These are phyloP conservation scores for Amaranthus hypochondriacus DNA, from an alignment of 148 eudicot species.

Conservation along the genomic window DNA sequence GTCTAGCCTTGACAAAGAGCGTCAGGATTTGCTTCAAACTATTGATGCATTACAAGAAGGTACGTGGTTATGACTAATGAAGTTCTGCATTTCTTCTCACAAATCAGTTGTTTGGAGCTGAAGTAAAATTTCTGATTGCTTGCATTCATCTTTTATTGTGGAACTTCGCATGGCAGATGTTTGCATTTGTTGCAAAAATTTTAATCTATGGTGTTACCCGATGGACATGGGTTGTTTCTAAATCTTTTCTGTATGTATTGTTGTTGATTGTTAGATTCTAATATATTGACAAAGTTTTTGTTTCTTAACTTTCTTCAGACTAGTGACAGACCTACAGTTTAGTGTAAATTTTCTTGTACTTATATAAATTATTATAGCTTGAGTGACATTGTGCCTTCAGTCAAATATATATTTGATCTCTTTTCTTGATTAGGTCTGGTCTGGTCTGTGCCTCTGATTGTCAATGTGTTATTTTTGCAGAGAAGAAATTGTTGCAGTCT, in stretches of 20 bases:
- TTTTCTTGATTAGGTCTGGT: background rate
- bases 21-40: constrained; percentile 75
- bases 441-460: background rate
- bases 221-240: background rate
- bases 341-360: background rate
- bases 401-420: background rate
- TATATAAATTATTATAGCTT: background rate
- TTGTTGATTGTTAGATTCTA: background rate
- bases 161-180: background rate
- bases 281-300: too few species aligned
- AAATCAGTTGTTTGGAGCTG: background rate
- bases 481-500: constrained; percentile 80
- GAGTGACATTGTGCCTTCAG: background rate
- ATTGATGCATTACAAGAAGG: constrained; percentile 94
- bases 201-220: background rate
- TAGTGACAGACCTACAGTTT: background rate
- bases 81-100: background rate
- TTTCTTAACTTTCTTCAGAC: background rate
- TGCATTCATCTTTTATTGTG: background rate
- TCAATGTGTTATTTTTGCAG: constrained; percentile 35
- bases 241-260: background rate
- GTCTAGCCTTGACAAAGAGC: constrained; percentile 81
- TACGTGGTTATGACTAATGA: constrained; percentile 12
- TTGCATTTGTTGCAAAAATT: background rate
- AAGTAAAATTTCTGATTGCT: background rate